These are phyloP conservation scores for Leccinum uliginosum DNA, from an alignment of 768 basidiomycete genomes.

Conservation along the genomic window DNA sequence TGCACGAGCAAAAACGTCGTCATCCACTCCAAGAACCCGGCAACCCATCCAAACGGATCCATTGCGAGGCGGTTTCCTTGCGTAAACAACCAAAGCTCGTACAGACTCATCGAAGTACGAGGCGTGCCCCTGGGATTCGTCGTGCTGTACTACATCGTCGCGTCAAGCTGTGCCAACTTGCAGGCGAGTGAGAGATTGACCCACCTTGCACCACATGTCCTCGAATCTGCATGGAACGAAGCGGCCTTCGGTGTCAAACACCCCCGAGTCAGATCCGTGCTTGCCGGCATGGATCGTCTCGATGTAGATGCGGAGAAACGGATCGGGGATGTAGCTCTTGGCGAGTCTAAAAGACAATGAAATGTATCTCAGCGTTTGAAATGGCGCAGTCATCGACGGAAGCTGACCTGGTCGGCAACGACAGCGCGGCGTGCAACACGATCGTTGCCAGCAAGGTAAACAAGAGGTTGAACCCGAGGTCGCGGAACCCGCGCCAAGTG, in stretches of 20 bases:
- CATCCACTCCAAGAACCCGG: slow-evolving; percentile 36
- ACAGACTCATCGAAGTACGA: slow-evolving; percentile 24
- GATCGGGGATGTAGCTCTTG: slow-evolving; percentile 34
- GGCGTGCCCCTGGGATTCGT: slow-evolving; percentile 7
- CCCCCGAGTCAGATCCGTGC: slow-evolving; percentile 43
- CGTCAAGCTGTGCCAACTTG: neutral
- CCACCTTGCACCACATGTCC: slow-evolving; percentile 40
- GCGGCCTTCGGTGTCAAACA: slow-evolving; percentile 38
- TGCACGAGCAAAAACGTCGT: slow-evolving; percentile 39
- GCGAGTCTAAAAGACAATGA: slow-evolving; percentile 12
- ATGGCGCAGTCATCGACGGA: neutral
- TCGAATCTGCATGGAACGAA: slow-evolving; percentile 41
- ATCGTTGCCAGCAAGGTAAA: slow-evolving; percentile 33
- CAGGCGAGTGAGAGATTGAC: neutral
- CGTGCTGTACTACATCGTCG: slow-evolving; percentile 12
- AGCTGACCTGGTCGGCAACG: slow-evolving; percentile 31
- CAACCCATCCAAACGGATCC: slow-evolving; percentile 36
- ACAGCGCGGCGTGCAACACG: slow-evolving; percentile 33
- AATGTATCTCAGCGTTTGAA: neutral
- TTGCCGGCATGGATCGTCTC: slow-evolving; percentile 33
- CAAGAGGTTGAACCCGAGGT: slow-evolving; percentile 38
- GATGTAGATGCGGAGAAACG: slow-evolving; percentile 37
- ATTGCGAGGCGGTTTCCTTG: slow-evolving; percentile 31
- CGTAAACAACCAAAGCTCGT: slow-evolving; percentile 30
- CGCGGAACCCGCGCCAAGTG: slow-evolving; percentile 39